These are phyloP conservation scores for Gonium pectorale DNA, from an alignment of 139 green algal genomes.

Conservation along the genomic window DNA sequence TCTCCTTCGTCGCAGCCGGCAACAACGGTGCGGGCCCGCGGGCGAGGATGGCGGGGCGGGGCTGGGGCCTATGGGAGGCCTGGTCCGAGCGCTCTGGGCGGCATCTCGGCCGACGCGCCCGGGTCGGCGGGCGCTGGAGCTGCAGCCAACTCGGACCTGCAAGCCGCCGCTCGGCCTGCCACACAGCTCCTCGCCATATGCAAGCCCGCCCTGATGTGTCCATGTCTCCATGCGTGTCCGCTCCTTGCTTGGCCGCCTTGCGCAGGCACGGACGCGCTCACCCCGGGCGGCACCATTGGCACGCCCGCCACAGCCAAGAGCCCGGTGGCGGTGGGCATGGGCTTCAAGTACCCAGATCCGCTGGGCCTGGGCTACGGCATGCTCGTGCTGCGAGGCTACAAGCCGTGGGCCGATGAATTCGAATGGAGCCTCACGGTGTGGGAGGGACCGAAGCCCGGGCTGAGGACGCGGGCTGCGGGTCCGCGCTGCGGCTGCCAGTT, in stretches of 20 bases:
- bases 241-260: neutral
- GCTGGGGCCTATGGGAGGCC: neutral
- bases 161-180: neutral
- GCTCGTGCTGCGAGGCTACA: too few species aligned
- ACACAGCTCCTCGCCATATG: neutral
- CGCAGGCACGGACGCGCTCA: neutral
- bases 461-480: too few species aligned
- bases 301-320: slow-evolving; percentile 88
- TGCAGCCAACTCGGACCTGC: neutral
- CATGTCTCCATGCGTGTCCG: neutral
- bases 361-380: too few species aligned
- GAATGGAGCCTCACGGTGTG: too few species aligned
- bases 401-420: too few species aligned
- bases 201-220: neutral
- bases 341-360: too few species aligned
- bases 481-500: too few species aligned
- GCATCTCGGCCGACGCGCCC: neutral
- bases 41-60: too few species aligned
- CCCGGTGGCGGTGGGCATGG: slow-evolving; percentile 77
- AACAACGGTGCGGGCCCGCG: slow-evolving; percentile 56
- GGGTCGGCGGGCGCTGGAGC: neutral
- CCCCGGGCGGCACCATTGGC: slow-evolving; percentile 63
- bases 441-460: too few species aligned
- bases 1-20: slow-evolving; percentile 67
- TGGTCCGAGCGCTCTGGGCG: neutral